Conservation (phyloP, 371 early-diverging fungal genomes). For the Mucor irregularis region DNA sequence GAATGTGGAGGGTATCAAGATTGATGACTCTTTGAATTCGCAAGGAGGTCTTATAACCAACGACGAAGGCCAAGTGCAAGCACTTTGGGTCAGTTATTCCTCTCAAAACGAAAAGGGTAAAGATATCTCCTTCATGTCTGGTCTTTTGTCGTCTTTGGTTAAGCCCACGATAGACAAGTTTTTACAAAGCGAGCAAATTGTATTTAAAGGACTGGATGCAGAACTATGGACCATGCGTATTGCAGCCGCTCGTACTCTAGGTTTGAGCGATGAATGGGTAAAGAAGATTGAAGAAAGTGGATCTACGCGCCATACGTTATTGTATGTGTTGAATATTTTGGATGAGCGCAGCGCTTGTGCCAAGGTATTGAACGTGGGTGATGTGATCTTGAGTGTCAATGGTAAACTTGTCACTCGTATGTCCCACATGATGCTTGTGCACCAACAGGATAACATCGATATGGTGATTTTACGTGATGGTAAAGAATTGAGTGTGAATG, state of each 20-base stretch:
- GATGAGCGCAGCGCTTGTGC: constrained; percentile 58
- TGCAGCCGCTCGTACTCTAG: constrained; percentile 80
- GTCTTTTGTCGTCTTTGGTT: constrained; percentile 49
- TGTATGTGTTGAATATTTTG: constrained; percentile 71
- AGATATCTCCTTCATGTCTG: constrained; percentile 63
- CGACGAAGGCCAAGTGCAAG: constrained; percentile 68
- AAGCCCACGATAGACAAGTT: constrained; percentile 47
- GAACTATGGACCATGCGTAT: constrained; percentile 84
- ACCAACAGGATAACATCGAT: constrained; percentile 33
- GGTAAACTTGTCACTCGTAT: constrained; percentile 71
- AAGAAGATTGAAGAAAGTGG: constrained; percentile 67
- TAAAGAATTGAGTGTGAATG: constrained; percentile 43
- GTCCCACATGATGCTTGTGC: constrained; percentile 46
- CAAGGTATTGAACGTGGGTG: constrained; percentile 75
- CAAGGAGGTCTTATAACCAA: constrained; percentile 78
- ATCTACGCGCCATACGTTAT: constrained; percentile 62
- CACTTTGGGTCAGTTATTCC: constrained; percentile 76
- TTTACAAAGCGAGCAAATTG: constrained; percentile 38
- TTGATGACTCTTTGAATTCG: constrained; percentile 58
- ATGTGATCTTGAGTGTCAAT: constrained; percentile 81
- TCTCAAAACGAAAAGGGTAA: constrained; percentile 63
- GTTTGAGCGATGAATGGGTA: constrained; percentile 73
- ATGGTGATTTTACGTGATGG: constrained; percentile 68
- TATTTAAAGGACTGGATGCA: constrained; percentile 62
- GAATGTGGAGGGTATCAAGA: constrained; percentile 78